These are phyloP conservation scores for Heliocybe sulcata DNA, from an alignment of 1,284 basidiomycete genomes.

Conservation along the genomic window DNA sequence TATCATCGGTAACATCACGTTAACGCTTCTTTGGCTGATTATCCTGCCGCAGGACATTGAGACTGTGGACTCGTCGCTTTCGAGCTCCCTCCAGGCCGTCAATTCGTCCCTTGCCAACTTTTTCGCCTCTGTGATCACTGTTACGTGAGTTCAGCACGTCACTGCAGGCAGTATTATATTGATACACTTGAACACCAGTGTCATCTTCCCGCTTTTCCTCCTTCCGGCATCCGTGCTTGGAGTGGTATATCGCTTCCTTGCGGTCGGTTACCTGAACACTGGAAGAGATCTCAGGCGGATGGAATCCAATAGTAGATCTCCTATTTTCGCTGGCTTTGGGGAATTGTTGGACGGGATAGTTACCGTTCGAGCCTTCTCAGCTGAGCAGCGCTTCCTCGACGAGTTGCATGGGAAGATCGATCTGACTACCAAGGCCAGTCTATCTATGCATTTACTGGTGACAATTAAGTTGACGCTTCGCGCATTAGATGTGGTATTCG, in stretches of 20 bases:
- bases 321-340: slow-evolving; percentile 72
- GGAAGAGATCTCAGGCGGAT: slow-evolving; percentile 74
- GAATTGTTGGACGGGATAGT: slow-evolving; percentile 78
- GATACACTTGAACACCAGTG: slow-evolving; percentile 24
- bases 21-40: slow-evolving; percentile 3
- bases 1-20: slow-evolving; percentile 10
- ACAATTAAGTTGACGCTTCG: background rate
- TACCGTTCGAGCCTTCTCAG: slow-evolving; percentile 86
- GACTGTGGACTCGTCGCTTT: slow-evolving; percentile 70
- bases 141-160: slow-evolving; percentile 34
- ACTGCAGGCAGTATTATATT: slow-evolving; percentile 5
- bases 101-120: slow-evolving; percentile 70
- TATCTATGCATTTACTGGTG: background rate
- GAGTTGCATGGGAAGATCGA: slow-evolving; percentile 63
- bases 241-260: slow-evolving; percentile 51
- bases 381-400: slow-evolving; percentile 74
- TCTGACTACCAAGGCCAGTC: slow-evolving; percentile 48
- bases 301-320: slow-evolving; percentile 68
- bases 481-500: slow-evolving; percentile 9
- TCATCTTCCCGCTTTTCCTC: slow-evolving; percentile 69
- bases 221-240: slow-evolving; percentile 65
- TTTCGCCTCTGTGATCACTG: slow-evolving; percentile 57
- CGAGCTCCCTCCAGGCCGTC: slow-evolving; percentile 62
- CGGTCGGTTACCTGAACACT: slow-evolving; percentile 70
- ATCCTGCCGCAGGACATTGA: slow-evolving; percentile 55